Conservation (phyloP, 192 early-diverging fungal genomes). For the Coemansia reversa region DNA sequence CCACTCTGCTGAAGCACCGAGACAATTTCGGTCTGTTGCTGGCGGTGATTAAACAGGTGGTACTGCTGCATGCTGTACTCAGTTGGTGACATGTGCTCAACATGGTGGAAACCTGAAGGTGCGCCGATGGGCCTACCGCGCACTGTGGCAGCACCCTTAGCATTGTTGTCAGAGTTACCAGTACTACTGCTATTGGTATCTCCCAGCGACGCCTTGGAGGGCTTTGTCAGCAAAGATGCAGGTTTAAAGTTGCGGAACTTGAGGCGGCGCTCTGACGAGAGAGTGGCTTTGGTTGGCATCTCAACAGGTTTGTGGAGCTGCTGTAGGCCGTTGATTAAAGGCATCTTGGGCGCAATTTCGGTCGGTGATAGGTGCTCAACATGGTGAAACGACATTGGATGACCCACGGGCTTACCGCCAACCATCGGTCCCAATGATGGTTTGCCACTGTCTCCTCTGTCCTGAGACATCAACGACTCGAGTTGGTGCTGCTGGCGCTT, state of each 20-base stretch:
- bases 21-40: constrained; percentile 49
- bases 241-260: constrained; percentile 49
- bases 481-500: constrained; percentile 54
- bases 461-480: constrained; percentile 44
- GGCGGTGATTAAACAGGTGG: constrained; percentile 51
- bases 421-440: constrained; percentile 25
- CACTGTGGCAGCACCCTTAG: constrained; percentile 9
- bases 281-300: background rate
- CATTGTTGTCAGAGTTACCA: constrained; percentile 7
- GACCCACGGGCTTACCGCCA: constrained; percentile 43
- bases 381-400: constrained; percentile 50
- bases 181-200: background rate
- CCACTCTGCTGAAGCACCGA: constrained; percentile 33
- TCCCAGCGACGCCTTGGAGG: constrained; percentile 22
- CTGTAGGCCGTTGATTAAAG: constrained; percentile 23
- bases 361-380: constrained; percentile 52
- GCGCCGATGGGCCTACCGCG: constrained; percentile 41
- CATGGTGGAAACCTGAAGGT: constrained; percentile 44
- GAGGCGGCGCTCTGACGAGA: constrained; percentile 23
- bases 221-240: constrained; percentile 36
- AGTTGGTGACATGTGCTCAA: constrained; percentile 41
- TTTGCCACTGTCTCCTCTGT: constrained; percentile 9
- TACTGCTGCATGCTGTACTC: constrained; percentile 48
- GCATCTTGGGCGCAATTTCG: constrained; percentile 38
- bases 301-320: background rate